phyloP scores from a whole-genome alignment of 2,329 filamentous ascomycete genomes.

The Cytospora leucostoma region DNA sequence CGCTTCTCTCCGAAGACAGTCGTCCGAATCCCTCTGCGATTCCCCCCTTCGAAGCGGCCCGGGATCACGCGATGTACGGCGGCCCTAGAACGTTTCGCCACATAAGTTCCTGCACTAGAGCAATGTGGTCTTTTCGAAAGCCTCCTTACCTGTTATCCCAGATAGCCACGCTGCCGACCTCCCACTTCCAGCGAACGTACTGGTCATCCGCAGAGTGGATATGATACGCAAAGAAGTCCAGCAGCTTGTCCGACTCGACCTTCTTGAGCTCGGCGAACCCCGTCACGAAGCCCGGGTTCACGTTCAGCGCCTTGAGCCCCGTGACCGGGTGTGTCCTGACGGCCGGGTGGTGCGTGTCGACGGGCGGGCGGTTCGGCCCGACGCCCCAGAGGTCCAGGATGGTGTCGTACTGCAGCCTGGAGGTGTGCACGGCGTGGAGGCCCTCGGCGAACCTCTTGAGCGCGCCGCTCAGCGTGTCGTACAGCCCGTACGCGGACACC shows the following conservation, averaged over 20 bases:
- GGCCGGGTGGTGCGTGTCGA: slow-evolving; percentile 51
- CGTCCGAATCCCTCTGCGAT: slow-evolving; percentile 42
- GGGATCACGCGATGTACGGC: slow-evolving; percentile 46
- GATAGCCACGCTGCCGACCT: slow-evolving; percentile 50
- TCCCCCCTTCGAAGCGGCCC: slow-evolving; percentile 41
- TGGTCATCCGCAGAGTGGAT: slow-evolving; percentile 53
- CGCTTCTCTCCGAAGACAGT: slow-evolving; percentile 49
- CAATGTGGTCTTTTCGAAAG: not conserved
- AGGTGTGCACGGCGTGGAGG: slow-evolving; percentile 49
- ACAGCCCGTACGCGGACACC: slow-evolving; percentile 49
- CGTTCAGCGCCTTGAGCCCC: slow-evolving; percentile 46
- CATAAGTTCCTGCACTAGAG: not conserved
- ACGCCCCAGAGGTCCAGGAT: slow-evolving; percentile 47
- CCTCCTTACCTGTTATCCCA: slow-evolving; percentile 48
- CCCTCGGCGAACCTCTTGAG: slow-evolving; percentile 46
- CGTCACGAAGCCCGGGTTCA: slow-evolving; percentile 50
- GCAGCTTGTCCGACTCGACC: slow-evolving; percentile 47
- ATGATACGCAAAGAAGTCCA: slow-evolving; percentile 49
- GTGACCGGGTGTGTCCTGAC: slow-evolving; percentile 53
- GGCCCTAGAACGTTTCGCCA: slow-evolving; percentile 29
- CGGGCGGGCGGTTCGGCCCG: slow-evolving; percentile 45
- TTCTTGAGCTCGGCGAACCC: slow-evolving; percentile 53
- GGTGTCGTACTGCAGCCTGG: slow-evolving; percentile 48
- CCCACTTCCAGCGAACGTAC: slow-evolving; percentile 52
- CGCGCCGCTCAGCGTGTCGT: slow-evolving; percentile 46